Evolutionary conservation across 345 rosid genomes (phyloP), one percentile per base, ranked within the genome.

Genomic region (Lepidium didymum): DNA sequence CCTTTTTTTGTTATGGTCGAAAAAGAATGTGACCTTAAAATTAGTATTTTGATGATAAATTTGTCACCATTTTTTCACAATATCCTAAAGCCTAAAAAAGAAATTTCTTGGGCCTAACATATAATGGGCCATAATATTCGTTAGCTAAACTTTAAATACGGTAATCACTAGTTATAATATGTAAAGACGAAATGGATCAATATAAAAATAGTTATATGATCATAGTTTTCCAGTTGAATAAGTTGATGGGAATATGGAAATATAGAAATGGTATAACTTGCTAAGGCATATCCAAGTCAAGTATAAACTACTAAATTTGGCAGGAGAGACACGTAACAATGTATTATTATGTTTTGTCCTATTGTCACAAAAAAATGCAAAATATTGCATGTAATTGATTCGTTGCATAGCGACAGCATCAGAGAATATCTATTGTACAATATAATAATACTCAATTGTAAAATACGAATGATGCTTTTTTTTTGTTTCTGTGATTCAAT

Each of bases 361-460:
- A 31, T 33, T 5, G 43, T 42, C 7, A 14, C n/a, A 7, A 44
- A 19, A 19, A 67, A 54, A 55, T 18, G 35, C n/a, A n/a, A 13
- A 67, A 16, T 56, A 33, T 44, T 56, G 15, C 33, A 56, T 56
- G 34, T 14, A 29, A 10, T 25, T 50, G 37, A 64, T 64, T 64
- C 59, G 58, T 64, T 64, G 58, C 58, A 56, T 56, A 56, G 15
- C 8, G 56, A 68, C 16, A 53, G 12, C 33, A 42, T 29, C 14
- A 41, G n/a, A 43, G 47, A 8, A 14, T 25, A 25, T 19, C 21
- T 19, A 19, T 51, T 51, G 36, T 47, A 29, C 25, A 37, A 10
- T 9, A 14, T 14, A 31, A 42, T 18, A 42, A 34, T n/a, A 21
- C 36, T 68, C 19, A 56, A 15, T 68, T 36, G 37, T 36, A 19